Conservation (phyloP, 2,329 filamentous ascomycete genomes). For the Apiospora koreana region DNA sequence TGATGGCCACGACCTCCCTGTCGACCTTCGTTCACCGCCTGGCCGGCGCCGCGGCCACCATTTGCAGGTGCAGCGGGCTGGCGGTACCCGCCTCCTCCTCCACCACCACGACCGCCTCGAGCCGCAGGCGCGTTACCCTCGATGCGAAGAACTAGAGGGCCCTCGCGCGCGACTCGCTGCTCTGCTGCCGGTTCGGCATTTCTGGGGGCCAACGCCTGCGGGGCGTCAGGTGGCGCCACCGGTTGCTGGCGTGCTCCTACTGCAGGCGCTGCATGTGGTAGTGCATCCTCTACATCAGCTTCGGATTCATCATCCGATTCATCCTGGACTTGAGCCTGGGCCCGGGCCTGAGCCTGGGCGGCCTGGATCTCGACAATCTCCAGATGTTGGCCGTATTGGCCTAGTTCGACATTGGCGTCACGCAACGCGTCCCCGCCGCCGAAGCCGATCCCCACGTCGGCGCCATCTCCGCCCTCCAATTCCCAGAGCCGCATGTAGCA, state of each 20-base stretch:
- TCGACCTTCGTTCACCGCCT: constrained; percentile 29
- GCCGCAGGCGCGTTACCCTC: constrained; percentile 38
- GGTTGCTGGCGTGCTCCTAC: constrained; percentile 29
- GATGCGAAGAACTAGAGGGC: constrained; percentile 57
- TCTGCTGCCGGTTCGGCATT: constrained; percentile 28
- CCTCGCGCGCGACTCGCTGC: constrained; percentile 51
- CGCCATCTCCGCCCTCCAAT: constrained; percentile 76
- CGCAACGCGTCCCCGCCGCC: constrained; percentile 36
- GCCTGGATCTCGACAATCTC: constrained; percentile 17
- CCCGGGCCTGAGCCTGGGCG: no score
- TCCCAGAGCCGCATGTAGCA: constrained; percentile 93
- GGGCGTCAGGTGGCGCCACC: neutral
- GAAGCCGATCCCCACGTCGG: constrained; percentile 49
- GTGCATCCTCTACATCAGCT: constrained; percentile 24
- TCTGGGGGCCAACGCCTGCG: constrained; percentile 21
- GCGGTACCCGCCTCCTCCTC: constrained; percentile 20
- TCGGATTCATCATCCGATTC: constrained; percentile 29
- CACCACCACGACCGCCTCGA: constrained; percentile 15
- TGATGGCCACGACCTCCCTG: constrained; percentile 26
- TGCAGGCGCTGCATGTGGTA: constrained; percentile 15
- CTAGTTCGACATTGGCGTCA: constrained; percentile 21
- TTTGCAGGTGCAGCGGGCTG: constrained; percentile 22
- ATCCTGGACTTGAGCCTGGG: constrained; percentile 15
- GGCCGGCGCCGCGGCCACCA: constrained; percentile 22
- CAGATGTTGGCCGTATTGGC: constrained; percentile 25